These are phyloP conservation scores for Fusarium sororula DNA, from an alignment of 2,329 filamentous ascomycete species.

Conservation along the genomic window DNA sequence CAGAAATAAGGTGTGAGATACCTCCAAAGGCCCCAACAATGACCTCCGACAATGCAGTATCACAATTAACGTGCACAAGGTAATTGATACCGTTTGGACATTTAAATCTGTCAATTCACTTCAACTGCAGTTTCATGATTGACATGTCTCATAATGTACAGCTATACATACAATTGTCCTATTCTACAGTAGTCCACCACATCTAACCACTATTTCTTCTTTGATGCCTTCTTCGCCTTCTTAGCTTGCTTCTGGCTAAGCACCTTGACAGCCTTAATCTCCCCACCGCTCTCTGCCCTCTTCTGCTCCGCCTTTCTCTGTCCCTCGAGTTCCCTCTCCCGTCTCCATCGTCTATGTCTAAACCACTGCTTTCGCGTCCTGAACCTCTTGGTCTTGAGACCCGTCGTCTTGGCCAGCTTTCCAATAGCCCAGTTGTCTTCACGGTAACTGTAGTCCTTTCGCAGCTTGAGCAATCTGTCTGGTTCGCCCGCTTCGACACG, in stretches of 20 bases:
- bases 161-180: slow-evolving; percentile 41
- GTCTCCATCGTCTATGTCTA: slow-evolving; percentile 54
- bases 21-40: neutral
- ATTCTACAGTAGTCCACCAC: neutral
- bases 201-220: slow-evolving; percentile 45
- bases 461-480: slow-evolving; percentile 60
- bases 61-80: neutral
- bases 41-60: neutral
- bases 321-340: slow-evolving; percentile 54
- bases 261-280: slow-evolving; percentile 44
- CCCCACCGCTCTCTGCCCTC: slow-evolving; percentile 47
- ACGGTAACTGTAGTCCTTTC: slow-evolving; percentile 65
- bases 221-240: slow-evolving; percentile 49
- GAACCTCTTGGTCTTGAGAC: slow-evolving; percentile 59
- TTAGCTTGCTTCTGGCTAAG: slow-evolving; percentile 51
- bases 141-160: slow-evolving; percentile 21
- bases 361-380: slow-evolving; percentile 61
- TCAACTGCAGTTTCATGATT: neutral
- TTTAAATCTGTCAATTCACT: neutral
- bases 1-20: slow-evolving; percentile 10
- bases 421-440: slow-evolving; percentile 70
- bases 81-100: neutral
- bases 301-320: slow-evolving; percentile 51
- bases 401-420: slow-evolving; percentile 61
- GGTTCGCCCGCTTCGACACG: slow-evolving; percentile 54